Evolutionary conservation across 108 stramenopile genomes (phyloP), one percentile per base, ranked within the genome.

Genomic region (Pseudonitzschia delicatissima): DNA sequence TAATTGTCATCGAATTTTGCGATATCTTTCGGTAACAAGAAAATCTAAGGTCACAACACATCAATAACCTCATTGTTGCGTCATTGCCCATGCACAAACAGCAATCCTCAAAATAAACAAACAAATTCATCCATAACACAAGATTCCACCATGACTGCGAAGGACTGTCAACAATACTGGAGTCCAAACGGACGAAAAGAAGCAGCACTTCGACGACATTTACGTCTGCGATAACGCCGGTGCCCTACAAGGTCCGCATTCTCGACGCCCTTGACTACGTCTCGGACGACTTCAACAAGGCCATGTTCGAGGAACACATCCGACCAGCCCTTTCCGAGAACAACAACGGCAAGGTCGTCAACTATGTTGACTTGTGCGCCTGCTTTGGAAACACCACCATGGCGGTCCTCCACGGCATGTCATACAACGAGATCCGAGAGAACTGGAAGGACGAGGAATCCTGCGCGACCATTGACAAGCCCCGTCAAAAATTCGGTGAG

Each of bases 301-400:
- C 74, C 59, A 71, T 74, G 69, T 79, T 79, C 50, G 78, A 79
- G 47, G 44, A 64, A 4, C 73, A 71, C 51, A 74, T 79, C 36
- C 26, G 69, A 15, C 73, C 73, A 0, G 45, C 62, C 36, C 17
- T 47, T 45, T 17, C 37, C 0, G 13, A 8, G 13, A 28, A 8
- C 15, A 0, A 26, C 29, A 0, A 45, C 15, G 18, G 25, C 0
- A 60, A 66, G 40, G 40, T 45, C 9, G n/a, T 79, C 12, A 66
- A 71, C 36, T 71, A 70, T 52, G 64, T 79, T 1, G 78, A 79
- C 47, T 33, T 79, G 15, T 74, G 73, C 52, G 53, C 73, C 45
- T 79, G 78, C 35, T 79, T 79, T 47, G 78, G 78, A 3, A 79
- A 79, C 47, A 79, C 78, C 57, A 79, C 78, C 68, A 79, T 79